phyloP scores from a whole-genome alignment of 2,329 filamentous ascomycete species.

The Exophiala sp. region DNA sequence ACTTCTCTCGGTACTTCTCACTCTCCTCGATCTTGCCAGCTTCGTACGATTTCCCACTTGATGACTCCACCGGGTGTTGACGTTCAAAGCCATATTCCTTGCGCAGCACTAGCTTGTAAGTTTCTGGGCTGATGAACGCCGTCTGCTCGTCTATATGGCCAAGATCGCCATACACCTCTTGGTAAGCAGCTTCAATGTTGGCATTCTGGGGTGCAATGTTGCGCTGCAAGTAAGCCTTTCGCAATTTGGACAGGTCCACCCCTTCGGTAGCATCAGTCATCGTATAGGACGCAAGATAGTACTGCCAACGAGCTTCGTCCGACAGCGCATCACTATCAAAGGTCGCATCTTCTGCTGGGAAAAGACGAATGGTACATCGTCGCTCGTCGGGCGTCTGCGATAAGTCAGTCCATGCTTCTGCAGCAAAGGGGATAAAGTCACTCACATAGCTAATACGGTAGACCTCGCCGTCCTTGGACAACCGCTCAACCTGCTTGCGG shows the following conservation, averaged over 20 bases:
- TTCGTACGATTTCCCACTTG: constrained; percentile 27
- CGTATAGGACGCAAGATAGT: constrained; percentile 90
- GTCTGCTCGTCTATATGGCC: constrained; percentile 65
- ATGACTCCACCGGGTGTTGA: constrained; percentile 33
- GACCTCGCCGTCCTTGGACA: constrained; percentile 86
- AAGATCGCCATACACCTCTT: constrained; percentile 53
- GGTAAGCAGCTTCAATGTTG: constrained; percentile 60
- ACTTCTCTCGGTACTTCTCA: constrained; percentile 51
- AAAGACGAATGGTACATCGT: constrained; percentile 72
- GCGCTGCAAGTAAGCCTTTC: constrained; percentile 66
- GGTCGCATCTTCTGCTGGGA: constrained; percentile 77
- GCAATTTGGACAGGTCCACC: constrained; percentile 61
- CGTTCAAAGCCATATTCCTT: constrained; percentile 62
- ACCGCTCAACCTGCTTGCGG: constrained; percentile 86
- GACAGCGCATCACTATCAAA: constrained; percentile 71
- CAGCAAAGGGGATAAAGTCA: constrained; percentile 29
- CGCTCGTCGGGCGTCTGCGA: constrained; percentile 61
- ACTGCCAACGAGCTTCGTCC: constrained; percentile 72
- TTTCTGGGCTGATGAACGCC: constrained; percentile 72
- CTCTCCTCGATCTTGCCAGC: constrained; percentile 40
- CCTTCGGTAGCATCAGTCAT: constrained; percentile 86
- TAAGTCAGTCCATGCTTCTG: constrained; percentile 34
- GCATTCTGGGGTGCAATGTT: constrained; percentile 64
- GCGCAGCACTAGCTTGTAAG: constrained; percentile 70
- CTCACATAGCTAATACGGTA: constrained; percentile 89